phyloP scores from a whole-genome alignment of 805 yeast genomes.

The Yarrowia keelungensis region DNA sequence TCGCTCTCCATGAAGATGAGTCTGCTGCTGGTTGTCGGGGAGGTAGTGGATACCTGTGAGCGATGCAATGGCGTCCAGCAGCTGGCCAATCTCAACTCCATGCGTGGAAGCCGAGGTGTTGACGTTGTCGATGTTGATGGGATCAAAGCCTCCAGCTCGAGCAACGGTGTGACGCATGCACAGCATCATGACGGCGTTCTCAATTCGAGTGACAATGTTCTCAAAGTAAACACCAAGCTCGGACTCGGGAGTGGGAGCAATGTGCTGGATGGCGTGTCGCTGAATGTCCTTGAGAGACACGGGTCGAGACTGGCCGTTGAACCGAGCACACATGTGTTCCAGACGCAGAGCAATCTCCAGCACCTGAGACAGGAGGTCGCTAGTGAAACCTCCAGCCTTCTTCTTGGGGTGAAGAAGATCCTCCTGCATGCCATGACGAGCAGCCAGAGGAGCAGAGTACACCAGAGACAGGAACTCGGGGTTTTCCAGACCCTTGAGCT shows the following conservation, averaged over 20 bases:
- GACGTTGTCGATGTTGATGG: slow-evolving; percentile 29
- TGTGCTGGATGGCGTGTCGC: slow-evolving; percentile 33
- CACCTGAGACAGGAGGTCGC: slow-evolving; percentile 19
- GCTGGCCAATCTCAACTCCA: slow-evolving; percentile 30
- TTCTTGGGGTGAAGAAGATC: slow-evolving; percentile 29
- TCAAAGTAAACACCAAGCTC: slow-evolving; percentile 46
- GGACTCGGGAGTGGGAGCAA: slow-evolving; percentile 44
- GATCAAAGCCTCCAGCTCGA: slow-evolving; percentile 6
- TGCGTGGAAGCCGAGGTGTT: slow-evolving; percentile 31
- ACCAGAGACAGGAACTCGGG: slow-evolving; percentile 84
- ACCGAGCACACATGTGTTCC: slow-evolving; percentile 44
- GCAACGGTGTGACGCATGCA: slow-evolving; percentile 43
- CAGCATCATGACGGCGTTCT: slow-evolving; percentile 47
- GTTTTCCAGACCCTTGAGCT: slow-evolving; percentile 91
- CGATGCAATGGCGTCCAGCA: slow-evolving; percentile 15
- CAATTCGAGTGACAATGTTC: slow-evolving; percentile 48
- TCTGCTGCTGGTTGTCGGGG: background rate
- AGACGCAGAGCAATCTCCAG: slow-evolving; percentile 40
- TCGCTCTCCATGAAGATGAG: background rate
- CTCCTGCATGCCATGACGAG: slow-evolving; percentile 52
- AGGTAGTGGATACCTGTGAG: slow-evolving; percentile 22
- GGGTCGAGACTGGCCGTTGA: slow-evolving; percentile 38
- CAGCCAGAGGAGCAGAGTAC: slow-evolving; percentile 69
- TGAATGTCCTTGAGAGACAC: slow-evolving; percentile 30
- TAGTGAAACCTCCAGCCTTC: slow-evolving; percentile 31